A percentile compares a stretch with the other conserved stretches of the same genome.
These are phyloP conservation scores for Boechera retrofracta DNA, from an alignment of 345 rosid species.

Conservation along the genomic window DNA sequence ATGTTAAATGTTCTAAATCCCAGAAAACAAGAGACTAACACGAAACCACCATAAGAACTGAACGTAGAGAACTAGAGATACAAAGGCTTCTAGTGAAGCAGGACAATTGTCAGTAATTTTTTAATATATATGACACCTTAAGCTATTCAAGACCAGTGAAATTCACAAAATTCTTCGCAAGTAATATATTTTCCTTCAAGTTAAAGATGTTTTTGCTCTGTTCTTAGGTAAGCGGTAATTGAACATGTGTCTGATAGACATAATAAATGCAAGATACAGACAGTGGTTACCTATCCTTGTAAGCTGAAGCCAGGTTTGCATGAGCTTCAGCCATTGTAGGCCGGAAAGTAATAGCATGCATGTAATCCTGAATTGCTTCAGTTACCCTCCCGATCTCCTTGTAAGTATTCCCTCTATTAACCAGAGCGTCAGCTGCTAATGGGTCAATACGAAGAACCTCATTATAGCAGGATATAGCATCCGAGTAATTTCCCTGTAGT, in stretches of 20 bases:
- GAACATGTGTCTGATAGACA: neutral
- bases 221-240: slow-evolving; percentile 17
- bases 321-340: slow-evolving; percentile 99
- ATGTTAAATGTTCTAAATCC: neutral
- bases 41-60: neutral
- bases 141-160: neutral
- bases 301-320: slow-evolving; percentile 99
- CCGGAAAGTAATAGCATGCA: slow-evolving; percentile 75
- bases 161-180: neutral
- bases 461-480: slow-evolving; percentile 97
- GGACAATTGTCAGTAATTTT: neutral
- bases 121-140: neutral
- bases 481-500: slow-evolving; percentile 84
- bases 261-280: slow-evolving; percentile 11
- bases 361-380: slow-evolving; percentile 96
- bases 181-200: neutral
- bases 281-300: slow-evolving; percentile 84
- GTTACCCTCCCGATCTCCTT: slow-evolving; percentile 94
- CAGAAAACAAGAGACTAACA: neutral
- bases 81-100: slow-evolving; percentile 1
- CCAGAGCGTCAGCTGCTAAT: slow-evolving; percentile 95
- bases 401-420: slow-evolving; percentile 95
- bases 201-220: neutral
- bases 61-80: neutral
- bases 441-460: slow-evolving; percentile 99